These are phyloP conservation scores for Camelina laxa DNA, from an alignment of 345 rosid species.

Conservation along the genomic window DNA sequence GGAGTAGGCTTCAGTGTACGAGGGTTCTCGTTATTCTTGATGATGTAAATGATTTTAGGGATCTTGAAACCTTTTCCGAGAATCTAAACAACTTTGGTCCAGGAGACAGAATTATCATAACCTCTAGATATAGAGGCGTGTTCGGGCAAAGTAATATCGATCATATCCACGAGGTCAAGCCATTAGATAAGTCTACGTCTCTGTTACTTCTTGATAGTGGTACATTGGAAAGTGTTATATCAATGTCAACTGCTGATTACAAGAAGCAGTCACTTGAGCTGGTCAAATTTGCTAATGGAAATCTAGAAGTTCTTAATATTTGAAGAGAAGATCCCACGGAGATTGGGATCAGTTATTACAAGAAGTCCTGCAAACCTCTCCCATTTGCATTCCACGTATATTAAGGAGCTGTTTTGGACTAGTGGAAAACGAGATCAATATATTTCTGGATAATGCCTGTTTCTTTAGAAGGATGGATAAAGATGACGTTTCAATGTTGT, in stretches of 20 bases:
- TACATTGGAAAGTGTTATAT: neutral
- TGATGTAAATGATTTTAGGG: conserved; percentile 35
- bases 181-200: conserved; percentile 25
- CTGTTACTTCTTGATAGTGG: neutral
- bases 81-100: conserved; percentile 33
- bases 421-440: conserved; percentile 41
- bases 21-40: conserved; percentile 41
- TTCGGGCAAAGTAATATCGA: conserved; percentile 6
- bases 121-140: conserved; percentile 38
- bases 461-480: conserved; percentile 40
- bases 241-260: neutral
- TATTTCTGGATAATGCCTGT: conserved; percentile 49
- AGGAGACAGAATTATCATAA: conserved; percentile 40
- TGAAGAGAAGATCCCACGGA: neutral
- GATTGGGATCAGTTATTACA: neutral
- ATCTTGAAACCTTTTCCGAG: conserved; percentile 25
- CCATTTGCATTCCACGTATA: conserved; percentile 27
- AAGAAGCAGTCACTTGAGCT: conserved; percentile 3
- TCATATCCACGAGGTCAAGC: conserved; percentile 42
- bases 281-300: conserved; percentile 39
- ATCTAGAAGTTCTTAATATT: conserved; percentile 35
- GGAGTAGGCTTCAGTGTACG: conserved; percentile 24
- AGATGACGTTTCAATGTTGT: conserved; percentile 30
- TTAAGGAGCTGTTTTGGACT: conserved; percentile 45
- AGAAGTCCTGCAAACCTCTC: neutral